A percentile compares a stretch with the other conserved stretches of the same genome.
phyloP scores from a whole-genome alignment of 495 filamentous ascomycete genomes.

The Xylaria castorea region DNA sequence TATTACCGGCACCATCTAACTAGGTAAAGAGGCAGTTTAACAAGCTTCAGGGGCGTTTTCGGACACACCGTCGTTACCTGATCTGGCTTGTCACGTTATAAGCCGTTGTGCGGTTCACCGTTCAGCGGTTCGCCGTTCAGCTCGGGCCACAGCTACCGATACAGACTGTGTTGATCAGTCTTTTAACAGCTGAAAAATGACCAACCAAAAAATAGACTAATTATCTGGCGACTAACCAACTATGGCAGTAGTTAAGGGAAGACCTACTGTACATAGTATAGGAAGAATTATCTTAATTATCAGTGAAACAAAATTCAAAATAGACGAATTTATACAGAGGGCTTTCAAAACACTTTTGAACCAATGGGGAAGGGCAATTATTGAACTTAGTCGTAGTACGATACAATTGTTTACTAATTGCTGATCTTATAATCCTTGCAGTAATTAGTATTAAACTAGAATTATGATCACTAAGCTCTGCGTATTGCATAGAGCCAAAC shows the following conservation, averaged over 20 bases:
- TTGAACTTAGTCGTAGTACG: not conserved
- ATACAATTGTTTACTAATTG: not conserved
- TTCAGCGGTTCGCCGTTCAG: conserved; percentile 15
- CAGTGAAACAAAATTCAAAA: not conserved
- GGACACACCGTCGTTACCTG: not conserved
- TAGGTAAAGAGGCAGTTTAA: not conserved
- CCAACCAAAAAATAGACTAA: not conserved
- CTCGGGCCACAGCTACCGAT: not conserved
- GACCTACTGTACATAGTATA: not conserved
- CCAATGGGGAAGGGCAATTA: not conserved
- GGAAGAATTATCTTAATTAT: not conserved
- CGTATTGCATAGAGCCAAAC: not conserved
- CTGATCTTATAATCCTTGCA: not conserved
- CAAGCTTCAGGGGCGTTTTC: conserved; percentile 1
- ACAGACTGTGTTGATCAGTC: not conserved
- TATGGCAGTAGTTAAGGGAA: not conserved
- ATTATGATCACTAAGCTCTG: conserved; percentile 5
- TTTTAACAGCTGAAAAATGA: not conserved
- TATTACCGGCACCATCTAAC: not conserved
- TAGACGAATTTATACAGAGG: not conserved
- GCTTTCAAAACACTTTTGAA: not conserved
- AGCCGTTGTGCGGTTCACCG: conserved; percentile 8
- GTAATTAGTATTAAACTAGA: conserved; percentile 13
- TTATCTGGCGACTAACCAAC: conserved; percentile 3
- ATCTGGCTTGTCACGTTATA: not conserved